Base-by-base conservation (phyloP, 768 basidiomycete genomes). In the Polyporus arcularius region DNA sequence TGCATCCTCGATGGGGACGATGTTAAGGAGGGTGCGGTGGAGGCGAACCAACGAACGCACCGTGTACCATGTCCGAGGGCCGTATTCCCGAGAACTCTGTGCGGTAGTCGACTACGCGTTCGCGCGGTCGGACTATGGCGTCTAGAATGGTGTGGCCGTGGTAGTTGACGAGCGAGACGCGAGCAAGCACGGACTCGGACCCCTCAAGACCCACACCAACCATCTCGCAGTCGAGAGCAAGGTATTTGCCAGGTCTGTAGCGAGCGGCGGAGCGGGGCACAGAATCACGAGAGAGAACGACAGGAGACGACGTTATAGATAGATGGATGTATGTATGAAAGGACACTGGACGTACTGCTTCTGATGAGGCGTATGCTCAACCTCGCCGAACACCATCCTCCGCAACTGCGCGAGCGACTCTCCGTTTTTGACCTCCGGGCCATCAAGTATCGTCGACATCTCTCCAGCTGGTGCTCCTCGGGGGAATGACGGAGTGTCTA, bases 191-290 rank as follows among this genome's bases (percentile, higher is more conserved):
- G 0, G 91, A 94, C 71, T 96, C 93, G 3, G 74, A 74, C 18
- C 92, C 93, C 26, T 87, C 81, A n/a, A 85, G 80, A 0, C 94
- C 94, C n/a, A 96, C 83, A 4, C 95, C 95, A 11, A 98, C 96
- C 94, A 98, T 97, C 74, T 98, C 96, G 68, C 96, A 98, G 74
- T 99, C 96, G 31, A 99, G 77, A 0, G 94, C 86, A 43, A 97
- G 76, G 63, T 90, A 90, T 68, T 83, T 88, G 50, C 89, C 89
- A 4, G 85, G 84, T 32, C 68, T 70, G 21, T 26, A 26, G 21
- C 21, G 21, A 26, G 21, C 21, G 21, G 21, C 21, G 2, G 21
- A 26, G 21, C 21, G 21, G 21, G 21, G n/a, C 15, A 18, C 28
- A 21, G 32, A n/a, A n/a, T n/a, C n/a, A n/a, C n/a, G 26, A 41